Base-by-base conservation (phyloP, 805 yeast genomes). In the Diddensiella transvaalensis region DNA sequence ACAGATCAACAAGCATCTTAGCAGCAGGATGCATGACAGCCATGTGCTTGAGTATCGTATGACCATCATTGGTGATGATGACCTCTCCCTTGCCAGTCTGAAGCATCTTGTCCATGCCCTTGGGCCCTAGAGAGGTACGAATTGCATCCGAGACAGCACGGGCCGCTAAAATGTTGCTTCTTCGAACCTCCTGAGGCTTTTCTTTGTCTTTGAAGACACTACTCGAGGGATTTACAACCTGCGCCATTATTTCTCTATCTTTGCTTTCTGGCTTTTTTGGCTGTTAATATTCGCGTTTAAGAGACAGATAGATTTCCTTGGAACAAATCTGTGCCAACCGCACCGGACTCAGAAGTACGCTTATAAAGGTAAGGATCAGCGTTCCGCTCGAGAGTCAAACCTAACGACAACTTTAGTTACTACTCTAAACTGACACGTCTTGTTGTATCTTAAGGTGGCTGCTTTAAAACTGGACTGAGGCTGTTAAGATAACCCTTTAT, bases 1-100 rank as follows among this genome's bases (percentile, higher is more conserved):
- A 85, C 22, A 93, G 87, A 65, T 93, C 98, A 40, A 93, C 99
- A n/a, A 81, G 73, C 98, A 93, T 93, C 63, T 89, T 85, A 1
- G 99, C 99, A 1, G 96, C 99, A 2, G 99, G 99, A 66, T 93
- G 99, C 65, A 93, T 77, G 44, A 93, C 95, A 1, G 99, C 98
- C 98, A 93, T 93, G 67, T 93, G 97, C 61, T 87, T 83, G 59
- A 91, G 74, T 58, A 93, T 93, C 2, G 99, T 93, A 68, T 95
- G 98, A 29, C 99, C 99, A 70, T 93, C 99, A 67, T 93, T 93
- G 54, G 98, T 89, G 59, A 93, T 90, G 62, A 90, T 84, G 59
- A 91, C 86, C 63, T 93, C 89, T 35, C 98, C 98, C 50, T 78
- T 79, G 44, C 90, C 84, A 17, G 98, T 90, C 70, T 88, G 88